Evolutionary conservation across 2,329 filamentous ascomycete genomes (phyloP), one percentile per base, ranked within the genome.

Genomic region (Aplosporella prunicola): DNA sequence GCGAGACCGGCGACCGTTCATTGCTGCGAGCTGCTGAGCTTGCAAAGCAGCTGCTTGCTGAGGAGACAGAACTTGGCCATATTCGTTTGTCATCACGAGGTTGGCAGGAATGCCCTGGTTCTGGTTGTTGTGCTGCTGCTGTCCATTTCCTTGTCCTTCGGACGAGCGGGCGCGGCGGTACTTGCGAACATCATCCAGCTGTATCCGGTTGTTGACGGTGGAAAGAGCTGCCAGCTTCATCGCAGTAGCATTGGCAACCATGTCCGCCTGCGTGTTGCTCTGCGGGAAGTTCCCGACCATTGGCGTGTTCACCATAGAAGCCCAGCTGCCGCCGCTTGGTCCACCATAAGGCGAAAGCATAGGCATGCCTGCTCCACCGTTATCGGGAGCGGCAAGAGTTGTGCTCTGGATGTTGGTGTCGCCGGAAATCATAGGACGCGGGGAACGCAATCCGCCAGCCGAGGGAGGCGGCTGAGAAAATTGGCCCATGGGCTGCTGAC

Each of bases 161-260:
- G 87, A 88, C 32, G 91, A 95, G 43, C 88, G 78, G 47, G 87
- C 78, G 43, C 89, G 83, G 46, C 91, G 85, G 62, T 91, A 96
- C 64, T 96, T 96, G 54, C 88, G 85, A 44, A 93, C 89, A 58
- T 98, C 91, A 52, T 98, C 91, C 42, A 98, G 71, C 35, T 91
- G 88, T 52, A 98, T 94, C 27, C 91, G 83, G 61, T 96, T 98
- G 68, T 96, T 98, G 33, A 98, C 91, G 3, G 91, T 98, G 5
- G 89, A 96, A 30, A 98, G 70, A 13, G 91, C 91, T 30, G 91
- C 91, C 35, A 98, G 74, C 62, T 98, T 98, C 91, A 98, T 98
- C 15, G 91, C 91, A 11, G 91, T 96, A 17, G 91, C 91, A 56
- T 96, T 98, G 42, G 91, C 91, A 41, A 98, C 82, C 89, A 96